A percentile compares a stretch with the other conserved stretches of the same genome.
Conservation (phyloP, 768 basidiomycete genomes). For the Boletales sp. region DNA sequence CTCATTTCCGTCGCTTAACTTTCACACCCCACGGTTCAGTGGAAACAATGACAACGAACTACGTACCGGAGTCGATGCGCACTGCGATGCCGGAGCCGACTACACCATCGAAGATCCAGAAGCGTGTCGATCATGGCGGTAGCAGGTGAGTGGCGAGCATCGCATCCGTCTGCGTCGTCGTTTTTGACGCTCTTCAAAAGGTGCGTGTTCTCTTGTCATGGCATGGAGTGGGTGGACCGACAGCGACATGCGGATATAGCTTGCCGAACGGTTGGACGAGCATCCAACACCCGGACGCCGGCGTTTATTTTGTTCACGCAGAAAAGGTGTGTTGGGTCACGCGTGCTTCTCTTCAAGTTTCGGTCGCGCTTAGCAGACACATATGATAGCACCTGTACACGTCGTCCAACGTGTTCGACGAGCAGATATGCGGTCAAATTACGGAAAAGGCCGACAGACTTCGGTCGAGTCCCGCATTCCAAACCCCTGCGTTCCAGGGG, state of each 20-base stretch:
- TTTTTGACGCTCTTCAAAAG: too few species aligned
- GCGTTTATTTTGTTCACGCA: constrained; percentile 28
- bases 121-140: neutral
- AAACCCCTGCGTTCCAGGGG: neutral
- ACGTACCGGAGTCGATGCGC: too few species aligned
- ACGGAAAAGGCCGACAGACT: constrained; percentile 13
- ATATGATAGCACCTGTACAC: constrained; percentile 13
- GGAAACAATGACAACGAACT: neutral
- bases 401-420: constrained; percentile 8
- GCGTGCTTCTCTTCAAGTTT: neutral
- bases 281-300: constrained; percentile 31
- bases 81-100: too few species aligned
- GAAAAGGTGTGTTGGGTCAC: constrained; percentile 23
- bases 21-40: too few species aligned
- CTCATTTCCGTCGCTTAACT: neutral
- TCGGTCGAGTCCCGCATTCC: neutral
- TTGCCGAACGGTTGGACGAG: constrained; percentile 23
- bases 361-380: neutral
- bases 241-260: too few species aligned
- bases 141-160: too few species aligned
- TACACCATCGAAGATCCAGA: too few species aligned
- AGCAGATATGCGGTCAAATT: constrained; percentile 2
- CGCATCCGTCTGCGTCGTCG: too few species aligned
- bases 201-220: too few species aligned
- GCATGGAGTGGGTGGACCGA: too few species aligned